Percentiles rank a stretch among this genome's conserved stretches.
Evolutionary conservation across 345 rosid species (phyloP).

Genomic region (Ricinus communis): DNA sequence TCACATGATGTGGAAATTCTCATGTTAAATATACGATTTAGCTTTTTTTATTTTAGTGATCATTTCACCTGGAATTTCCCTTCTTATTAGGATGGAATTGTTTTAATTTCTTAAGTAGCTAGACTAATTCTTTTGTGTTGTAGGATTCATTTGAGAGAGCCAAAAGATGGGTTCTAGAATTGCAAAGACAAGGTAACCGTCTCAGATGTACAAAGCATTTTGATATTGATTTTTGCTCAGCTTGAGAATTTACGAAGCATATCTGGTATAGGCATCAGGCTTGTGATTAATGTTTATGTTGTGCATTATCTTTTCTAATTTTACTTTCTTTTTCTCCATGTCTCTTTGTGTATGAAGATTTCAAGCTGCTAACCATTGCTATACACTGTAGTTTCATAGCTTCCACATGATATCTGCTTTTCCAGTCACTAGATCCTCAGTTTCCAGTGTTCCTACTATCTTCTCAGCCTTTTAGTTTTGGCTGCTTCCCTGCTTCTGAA

Average conservation of each 20-base stretch:
- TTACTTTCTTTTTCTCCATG: neutral
- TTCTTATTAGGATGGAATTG: no score
- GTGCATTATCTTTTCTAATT: neutral
- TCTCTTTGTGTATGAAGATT: neutral
- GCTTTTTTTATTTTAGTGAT: no score
- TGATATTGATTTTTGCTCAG: neutral
- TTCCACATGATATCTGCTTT: neutral
- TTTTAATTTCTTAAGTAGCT: no score
- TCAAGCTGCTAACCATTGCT: neutral
- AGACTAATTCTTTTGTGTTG: neutral
- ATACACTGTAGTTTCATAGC: neutral
- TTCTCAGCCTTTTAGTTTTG: neutral
- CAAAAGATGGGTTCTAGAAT: slow-evolving; percentile 65
- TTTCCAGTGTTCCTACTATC: neutral
- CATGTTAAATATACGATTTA: no score
- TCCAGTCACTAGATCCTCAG: neutral
- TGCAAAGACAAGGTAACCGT: slow-evolving; percentile 63
- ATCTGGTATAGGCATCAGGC: neutral
- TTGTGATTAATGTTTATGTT: neutral
- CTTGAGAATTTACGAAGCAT: neutral
- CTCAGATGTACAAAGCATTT: neutral
- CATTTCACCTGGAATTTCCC: no score
- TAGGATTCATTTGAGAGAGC: slow-evolving; percentile 68
- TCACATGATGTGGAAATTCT: no score
- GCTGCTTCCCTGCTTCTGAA: neutral